Evolutionary conservation across 2,329 filamentous ascomycete genomes (phyloP), one percentile per base, ranked within the genome.

Genomic region (Colletotrichum incanum): DNA sequence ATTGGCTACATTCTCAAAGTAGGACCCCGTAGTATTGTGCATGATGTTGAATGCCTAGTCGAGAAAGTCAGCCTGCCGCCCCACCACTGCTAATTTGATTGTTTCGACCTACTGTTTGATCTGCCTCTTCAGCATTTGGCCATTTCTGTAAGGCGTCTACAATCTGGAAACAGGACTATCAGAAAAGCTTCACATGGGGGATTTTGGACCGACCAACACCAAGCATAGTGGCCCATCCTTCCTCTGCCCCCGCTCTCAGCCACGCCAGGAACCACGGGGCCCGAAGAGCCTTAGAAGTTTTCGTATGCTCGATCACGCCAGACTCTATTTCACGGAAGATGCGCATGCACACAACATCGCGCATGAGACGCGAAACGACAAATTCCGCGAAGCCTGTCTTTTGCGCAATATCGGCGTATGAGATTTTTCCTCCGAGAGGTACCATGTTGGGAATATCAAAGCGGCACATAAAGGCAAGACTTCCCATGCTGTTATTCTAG

Each of bases 141-240:
- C 49, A 52, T 20, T 52, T 52, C n/a, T 52, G 49, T 12, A 52
- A 28, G n/a, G 49, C 49, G 49, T 52, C 49, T 23, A 52, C 49
- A 8, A 52, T 28, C 49, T 52, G 49, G 14, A 18, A 49, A 9
- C 8, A 12, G 0, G 16, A 28, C 23, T 52, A n/a, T 52, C n/a
- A 52, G 49, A 7, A 6, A 16, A 12, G 49, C n/a, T 52, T 26
- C n/a, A 16, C 49, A 28, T 6, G 3, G 18, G 26, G 5, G 18
- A 16, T 5, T 52, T 14, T 9, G 6, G 8, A 28, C 28, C n/a
- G 23, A 52, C 49, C 26, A 20, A 52, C 49, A 5, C 49, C 49
- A 2, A 52, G 49, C 49, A 52, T 52, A 20, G 49, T 52, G 4
- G 49, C 23, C 49, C 49, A 52, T 52, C 49, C 49, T 28, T 52